phyloP scores from a whole-genome alignment of 2,329 filamentous ascomycete genomes.

The Botrytis pseudocinerea region DNA sequence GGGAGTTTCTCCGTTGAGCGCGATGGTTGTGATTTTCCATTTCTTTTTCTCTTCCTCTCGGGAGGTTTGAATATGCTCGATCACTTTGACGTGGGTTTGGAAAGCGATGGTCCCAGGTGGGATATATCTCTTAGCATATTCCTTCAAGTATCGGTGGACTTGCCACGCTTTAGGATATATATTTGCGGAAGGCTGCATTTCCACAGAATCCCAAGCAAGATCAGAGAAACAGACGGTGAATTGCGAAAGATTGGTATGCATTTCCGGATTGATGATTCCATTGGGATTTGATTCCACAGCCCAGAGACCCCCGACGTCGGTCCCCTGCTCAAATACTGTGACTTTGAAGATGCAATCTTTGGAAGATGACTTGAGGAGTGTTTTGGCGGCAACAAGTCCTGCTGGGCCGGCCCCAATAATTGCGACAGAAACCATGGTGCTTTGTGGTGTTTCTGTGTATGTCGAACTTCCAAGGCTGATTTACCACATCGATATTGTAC shows the following conservation, averaged over 20 bases:
- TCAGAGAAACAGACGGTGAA: constrained; percentile 27
- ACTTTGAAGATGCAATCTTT: constrained; percentile 8
- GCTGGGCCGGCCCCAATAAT: constrained; percentile 26
- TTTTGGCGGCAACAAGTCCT: constrained; percentile 27
- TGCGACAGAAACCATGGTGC: not conserved
- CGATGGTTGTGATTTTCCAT: constrained; percentile 13
- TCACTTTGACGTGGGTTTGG: not conserved
- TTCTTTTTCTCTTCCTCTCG: not conserved
- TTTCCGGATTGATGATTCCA: constrained; percentile 21
- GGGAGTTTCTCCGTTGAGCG: not conserved
- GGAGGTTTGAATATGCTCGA: not conserved
- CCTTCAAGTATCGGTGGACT: constrained; percentile 24
- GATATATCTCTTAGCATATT: constrained; percentile 19
- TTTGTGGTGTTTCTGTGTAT: not conserved
- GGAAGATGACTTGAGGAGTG: constrained; percentile 17
- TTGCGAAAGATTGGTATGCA: constrained; percentile 24
- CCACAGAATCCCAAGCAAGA: constrained; percentile 21
- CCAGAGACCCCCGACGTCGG: constrained; percentile 24
- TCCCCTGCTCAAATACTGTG: constrained; percentile 21
- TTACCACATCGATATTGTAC: not conserved
- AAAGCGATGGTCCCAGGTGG: not conserved
- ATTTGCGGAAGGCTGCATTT: not conserved
- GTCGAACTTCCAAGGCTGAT: not conserved
- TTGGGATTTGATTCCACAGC: constrained; percentile 20
- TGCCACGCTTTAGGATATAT: constrained; percentile 23